These are phyloP conservation scores for Hyphopichia homilentoma DNA, from an alignment of 805 yeast species.

Conservation along the genomic window DNA sequence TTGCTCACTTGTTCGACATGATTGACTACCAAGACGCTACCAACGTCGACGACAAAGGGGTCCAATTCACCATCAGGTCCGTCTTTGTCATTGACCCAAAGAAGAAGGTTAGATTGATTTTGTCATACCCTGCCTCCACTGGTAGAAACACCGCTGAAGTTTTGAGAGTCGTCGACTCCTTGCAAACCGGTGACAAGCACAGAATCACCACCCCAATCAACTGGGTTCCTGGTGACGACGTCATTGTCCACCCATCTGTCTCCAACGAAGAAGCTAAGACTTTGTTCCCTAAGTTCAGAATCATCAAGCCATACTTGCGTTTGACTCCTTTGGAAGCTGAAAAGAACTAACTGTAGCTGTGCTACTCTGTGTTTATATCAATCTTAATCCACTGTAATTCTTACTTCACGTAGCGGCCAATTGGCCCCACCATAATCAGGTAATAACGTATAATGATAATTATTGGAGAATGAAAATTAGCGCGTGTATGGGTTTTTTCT, in stretches of 20 bases:
- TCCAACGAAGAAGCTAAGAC: conserved; percentile 59
- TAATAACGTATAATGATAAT: too few species aligned
- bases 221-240: conserved; percentile 89
- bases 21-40: conserved; percentile 66
- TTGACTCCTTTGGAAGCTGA: conserved; percentile 42
- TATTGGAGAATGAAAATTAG: too few species aligned
- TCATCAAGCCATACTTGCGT: conserved; percentile 89
- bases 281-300: conserved; percentile 82
- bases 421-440: too few species aligned
- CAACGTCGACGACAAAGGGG: conserved; percentile 64
- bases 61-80: conserved; percentile 85
- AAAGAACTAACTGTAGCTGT: conserved; percentile 15
- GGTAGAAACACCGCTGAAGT: conserved; percentile 95
- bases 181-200: conserved; percentile 78
- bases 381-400: too few species aligned
- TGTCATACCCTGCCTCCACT: conserved; percentile 89
- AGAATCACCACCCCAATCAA: conserved; percentile 89
- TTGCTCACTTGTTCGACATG: conserved; percentile 70
- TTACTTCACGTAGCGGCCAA: too few species aligned
- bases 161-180: conserved; percentile 82
- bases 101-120: conserved; percentile 80
- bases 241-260: conserved; percentile 85
- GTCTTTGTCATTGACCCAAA: conserved; percentile 88
- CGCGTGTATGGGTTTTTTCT: too few species aligned
- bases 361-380: too few species aligned